Percentiles rank a stretch among this genome's conserved stretches.
Evolutionary conservation across 805 yeast genomes (phyloP).

Genomic region (Yarrowia sp.): DNA sequence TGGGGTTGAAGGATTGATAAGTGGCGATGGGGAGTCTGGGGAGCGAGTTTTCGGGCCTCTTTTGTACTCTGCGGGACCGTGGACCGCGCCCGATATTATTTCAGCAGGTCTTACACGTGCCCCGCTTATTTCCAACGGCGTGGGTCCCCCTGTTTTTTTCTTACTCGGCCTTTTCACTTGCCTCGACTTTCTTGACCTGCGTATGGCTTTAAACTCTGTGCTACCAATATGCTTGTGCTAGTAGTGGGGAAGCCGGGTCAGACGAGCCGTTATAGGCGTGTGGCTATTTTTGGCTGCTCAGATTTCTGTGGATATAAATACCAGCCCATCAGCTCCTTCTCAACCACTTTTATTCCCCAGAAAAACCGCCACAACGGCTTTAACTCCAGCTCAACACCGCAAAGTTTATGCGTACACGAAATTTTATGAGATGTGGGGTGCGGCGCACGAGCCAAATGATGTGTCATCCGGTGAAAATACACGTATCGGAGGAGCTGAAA

Average conservation of each 20-base stretch:
- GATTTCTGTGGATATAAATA: too few relatives aligned
- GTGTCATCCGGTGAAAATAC: neutral
- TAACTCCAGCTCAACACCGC: neutral
- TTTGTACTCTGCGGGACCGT: too few relatives aligned
- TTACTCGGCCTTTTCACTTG: neutral
- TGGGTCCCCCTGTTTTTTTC: neutral
- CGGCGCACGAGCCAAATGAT: constrained; percentile 8
- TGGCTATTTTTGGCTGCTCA: too few relatives aligned
- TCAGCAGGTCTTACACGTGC: neutral
- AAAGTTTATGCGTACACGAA: constrained; percentile 20
- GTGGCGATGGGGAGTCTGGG: neutral
- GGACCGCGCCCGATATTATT: too few relatives aligned
- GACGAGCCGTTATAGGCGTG: neutral
- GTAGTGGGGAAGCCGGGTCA: constrained; percentile 19
- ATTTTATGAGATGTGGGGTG: constrained; percentile 26
- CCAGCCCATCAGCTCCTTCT: too few relatives aligned
- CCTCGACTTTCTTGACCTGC: constrained; percentile 19
- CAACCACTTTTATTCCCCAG: too few relatives aligned
- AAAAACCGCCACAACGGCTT: neutral
- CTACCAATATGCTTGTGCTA: neutral
- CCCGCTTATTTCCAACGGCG: neutral
- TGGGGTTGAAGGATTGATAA: constrained; percentile 12
- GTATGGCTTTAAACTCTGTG: constrained; percentile 9
- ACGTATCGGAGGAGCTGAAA: too few relatives aligned
- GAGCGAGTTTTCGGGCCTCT: too few relatives aligned